A percentile compares a stretch with the other conserved stretches of the same genome.
Evolutionary conservation across 768 basidiomycete species (phyloP).

Genomic region (Russula olivacea): DNA sequence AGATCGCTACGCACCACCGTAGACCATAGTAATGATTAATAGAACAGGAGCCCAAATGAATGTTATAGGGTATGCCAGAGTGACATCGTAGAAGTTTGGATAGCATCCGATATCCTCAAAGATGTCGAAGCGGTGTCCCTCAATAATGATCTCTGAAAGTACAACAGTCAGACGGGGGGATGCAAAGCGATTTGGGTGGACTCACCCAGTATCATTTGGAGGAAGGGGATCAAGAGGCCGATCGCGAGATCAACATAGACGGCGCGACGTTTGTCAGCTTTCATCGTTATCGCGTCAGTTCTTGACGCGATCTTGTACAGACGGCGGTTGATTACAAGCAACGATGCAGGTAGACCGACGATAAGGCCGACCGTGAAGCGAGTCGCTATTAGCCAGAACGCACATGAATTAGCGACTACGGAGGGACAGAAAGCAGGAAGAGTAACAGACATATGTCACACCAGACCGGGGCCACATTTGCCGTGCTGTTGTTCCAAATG

Average conservation of each 20-base stretch:
- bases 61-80: slow-evolving; percentile 32
- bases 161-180: neutral
- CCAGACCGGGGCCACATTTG: slow-evolving; percentile 44
- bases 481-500: slow-evolving; percentile 57
- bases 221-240: slow-evolving; percentile 15
- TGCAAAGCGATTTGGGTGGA: neutral
- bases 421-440: neutral
- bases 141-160: slow-evolving; percentile 46
- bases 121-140: slow-evolving; percentile 60
- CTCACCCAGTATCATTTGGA: slow-evolving; percentile 32
- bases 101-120: slow-evolving; percentile 51
- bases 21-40: slow-evolving; percentile 29
- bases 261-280: slow-evolving; percentile 12
- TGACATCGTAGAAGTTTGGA: slow-evolving; percentile 38
- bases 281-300: neutral
- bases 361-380: slow-evolving; percentile 28
- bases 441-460: slow-evolving; percentile 49
- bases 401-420: neutral
- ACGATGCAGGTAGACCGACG: slow-evolving; percentile 33
- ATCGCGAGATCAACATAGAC: slow-evolving; percentile 15
- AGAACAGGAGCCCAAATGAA: slow-evolving; percentile 30
- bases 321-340: slow-evolving; percentile 36
- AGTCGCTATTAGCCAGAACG: slow-evolving; percentile 26
- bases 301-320: slow-evolving; percentile 29
- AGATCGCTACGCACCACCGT: slow-evolving; percentile 30